Evolutionary conservation across 768 basidiomycete species (phyloP).

Genomic region (Leccinellum rugosiceps): DNA sequence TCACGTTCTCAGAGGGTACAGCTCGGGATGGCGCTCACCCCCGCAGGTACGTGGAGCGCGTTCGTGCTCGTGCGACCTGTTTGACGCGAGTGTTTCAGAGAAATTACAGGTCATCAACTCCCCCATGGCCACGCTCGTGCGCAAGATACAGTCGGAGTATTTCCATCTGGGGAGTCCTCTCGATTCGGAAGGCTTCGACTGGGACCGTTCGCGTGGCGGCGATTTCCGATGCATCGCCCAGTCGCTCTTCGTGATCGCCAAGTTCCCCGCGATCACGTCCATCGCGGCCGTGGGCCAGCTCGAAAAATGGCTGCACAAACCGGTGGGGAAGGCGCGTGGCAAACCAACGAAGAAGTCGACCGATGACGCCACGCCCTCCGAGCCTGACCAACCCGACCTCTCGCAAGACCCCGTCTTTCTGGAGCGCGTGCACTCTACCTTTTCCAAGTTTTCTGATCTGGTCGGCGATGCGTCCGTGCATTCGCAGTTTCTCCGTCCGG

Average conservation of each 20-base stretch:
- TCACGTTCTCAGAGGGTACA: slow-evolving; percentile 57
- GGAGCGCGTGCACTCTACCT: slow-evolving; percentile 39
- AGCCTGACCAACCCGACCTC: slow-evolving; percentile 13
- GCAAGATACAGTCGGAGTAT: slow-evolving; percentile 48
- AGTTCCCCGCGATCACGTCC: slow-evolving; percentile 32
- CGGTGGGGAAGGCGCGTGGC: slow-evolving; percentile 10
- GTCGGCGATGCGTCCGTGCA: slow-evolving; percentile 35
- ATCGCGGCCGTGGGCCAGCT: slow-evolving; percentile 36
- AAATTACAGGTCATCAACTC: slow-evolving; percentile 66
- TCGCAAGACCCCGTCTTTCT: slow-evolving; percentile 34
- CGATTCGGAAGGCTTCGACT: slow-evolving; percentile 39
- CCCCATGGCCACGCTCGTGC: slow-evolving; percentile 55
- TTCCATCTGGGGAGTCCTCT: slow-evolving; percentile 39
- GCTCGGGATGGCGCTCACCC: slow-evolving; percentile 73
- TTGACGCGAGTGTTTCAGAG: slow-evolving; percentile 36
- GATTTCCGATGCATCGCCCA: slow-evolving; percentile 61
- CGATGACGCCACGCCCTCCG: not conserved
- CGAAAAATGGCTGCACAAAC: slow-evolving; percentile 48
- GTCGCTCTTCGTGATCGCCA: slow-evolving; percentile 49
- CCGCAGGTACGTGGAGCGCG: slow-evolving; percentile 44
- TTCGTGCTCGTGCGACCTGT: not conserved
- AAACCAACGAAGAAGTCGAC: slow-evolving; percentile 22
- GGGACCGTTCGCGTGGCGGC: slow-evolving; percentile 48
- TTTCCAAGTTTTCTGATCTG: slow-evolving; percentile 45
- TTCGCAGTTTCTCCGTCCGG: slow-evolving; percentile 37